Evolutionary conservation across 2,329 filamentous ascomycete species (phyloP).

Genomic region (Purpureocillium lavendulum): DNA sequence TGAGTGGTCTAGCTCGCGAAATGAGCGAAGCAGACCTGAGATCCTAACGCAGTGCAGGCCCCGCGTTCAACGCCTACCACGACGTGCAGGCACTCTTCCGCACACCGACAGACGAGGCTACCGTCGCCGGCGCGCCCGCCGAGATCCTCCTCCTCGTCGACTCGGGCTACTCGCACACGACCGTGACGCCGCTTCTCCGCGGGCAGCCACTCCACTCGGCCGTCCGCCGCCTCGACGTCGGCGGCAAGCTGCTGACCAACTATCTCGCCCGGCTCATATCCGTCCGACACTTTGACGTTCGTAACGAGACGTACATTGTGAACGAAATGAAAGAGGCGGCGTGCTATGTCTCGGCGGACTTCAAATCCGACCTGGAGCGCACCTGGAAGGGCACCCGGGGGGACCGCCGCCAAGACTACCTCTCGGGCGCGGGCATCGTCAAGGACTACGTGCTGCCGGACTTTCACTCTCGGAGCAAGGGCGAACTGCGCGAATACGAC

Average conservation of each 20-base stretch:
- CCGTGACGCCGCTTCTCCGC: conserved; percentile 74
- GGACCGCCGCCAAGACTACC: conserved; percentile 41
- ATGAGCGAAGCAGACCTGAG: not conserved
- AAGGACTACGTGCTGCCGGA: conserved; percentile 92
- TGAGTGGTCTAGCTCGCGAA: conserved; percentile 18
- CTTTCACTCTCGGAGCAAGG: conserved; percentile 51
- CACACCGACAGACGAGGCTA: conserved; percentile 40
- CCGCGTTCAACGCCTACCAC: conserved; percentile 74
- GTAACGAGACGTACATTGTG: conserved; percentile 86
- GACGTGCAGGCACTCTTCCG: conserved; percentile 64
- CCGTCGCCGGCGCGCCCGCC: conserved; percentile 42
- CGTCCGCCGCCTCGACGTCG: conserved; percentile 78
- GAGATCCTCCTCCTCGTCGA: conserved; percentile 87
- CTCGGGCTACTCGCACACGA: conserved; percentile 88
- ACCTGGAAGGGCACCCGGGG: conserved; percentile 73
- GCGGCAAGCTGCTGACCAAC: conserved; percentile 89
- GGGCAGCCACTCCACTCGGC: conserved; percentile 74
- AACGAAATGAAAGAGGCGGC: conserved; percentile 92
- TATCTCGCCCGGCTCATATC: conserved; percentile 85
- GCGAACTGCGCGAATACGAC: conserved; percentile 71
- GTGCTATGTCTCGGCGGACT: conserved; percentile 75
- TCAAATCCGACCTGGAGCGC: conserved; percentile 67
- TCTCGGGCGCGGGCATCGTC: conserved; percentile 53
- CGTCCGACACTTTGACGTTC: conserved; percentile 88
- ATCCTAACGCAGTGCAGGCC: conserved; percentile 36